Evolutionary conservation across 192 early-diverging fungal species (phyloP), one percentile per base, ranked within the genome.

Genomic region (Gigaspora rosea): DNA sequence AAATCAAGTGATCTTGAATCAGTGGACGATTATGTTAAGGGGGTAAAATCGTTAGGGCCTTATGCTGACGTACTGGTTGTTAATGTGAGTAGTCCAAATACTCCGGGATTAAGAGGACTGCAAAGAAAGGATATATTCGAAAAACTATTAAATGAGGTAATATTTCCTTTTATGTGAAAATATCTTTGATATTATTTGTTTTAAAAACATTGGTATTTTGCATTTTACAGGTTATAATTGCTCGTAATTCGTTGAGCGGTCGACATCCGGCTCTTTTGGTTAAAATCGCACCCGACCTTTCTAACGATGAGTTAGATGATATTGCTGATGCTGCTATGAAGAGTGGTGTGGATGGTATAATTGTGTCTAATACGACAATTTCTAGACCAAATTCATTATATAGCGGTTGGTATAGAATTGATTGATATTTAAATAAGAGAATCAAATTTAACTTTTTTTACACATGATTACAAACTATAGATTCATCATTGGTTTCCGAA

Each of bases 241-340:
- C 75, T 20, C 75, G 75, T 57, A 67, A 76, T 76, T 22, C 83
- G 82, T 69, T 78, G 20, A 20, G 50, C 41, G 20, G 54, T 16
- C 64, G 63, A 56, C 20, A 79, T 33, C 94, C 94, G 56, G 92
- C 95, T 7, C 77, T 97, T 50, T 85, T 95, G 64, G 92, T 97
- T 54, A 97, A 97, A 86, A 96, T 97, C 78, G 92, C 94, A 9
- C 96, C 96, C 4, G 96, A 97, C 84, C 86, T 94, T 71, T 81
- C 84, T 46, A 83, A 83, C 59, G 86, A 87, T 54, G 93, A 97
- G 81, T 84, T 95, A 32, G 79, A 88, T 46, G 89, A 96, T 72
- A 92, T 97, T 75, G 92, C 96, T 0, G 87, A 90, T 66, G 90
- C 93, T 10, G 92, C 92, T 5, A 57, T 90, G 56, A 82, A 87